Conservation (phyloP, 2,329 filamentous ascomycete genomes). For the Verticillium albo-atrum region DNA sequence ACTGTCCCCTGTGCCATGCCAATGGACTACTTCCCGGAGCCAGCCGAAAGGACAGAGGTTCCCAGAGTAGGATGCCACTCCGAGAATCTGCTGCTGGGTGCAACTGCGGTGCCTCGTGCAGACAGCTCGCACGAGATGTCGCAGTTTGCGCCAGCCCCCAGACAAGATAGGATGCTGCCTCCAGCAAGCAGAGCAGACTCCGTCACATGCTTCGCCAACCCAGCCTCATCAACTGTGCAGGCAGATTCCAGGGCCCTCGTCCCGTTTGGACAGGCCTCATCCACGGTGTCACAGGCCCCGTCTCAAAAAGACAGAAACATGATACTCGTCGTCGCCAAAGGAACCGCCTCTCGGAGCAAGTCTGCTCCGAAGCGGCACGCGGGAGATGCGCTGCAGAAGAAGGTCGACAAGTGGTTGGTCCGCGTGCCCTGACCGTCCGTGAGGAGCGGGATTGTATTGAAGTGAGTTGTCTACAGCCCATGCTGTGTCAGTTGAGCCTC, state of each 20-base stretch:
- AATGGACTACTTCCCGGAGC: background rate
- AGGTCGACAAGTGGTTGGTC: background rate
- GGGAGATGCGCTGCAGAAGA: background rate
- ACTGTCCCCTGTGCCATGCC: background rate
- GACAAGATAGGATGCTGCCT: too few species aligned
- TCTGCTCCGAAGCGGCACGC: background rate
- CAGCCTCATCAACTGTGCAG: background rate
- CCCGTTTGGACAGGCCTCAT: background rate
- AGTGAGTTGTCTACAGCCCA: background rate
- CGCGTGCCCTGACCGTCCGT: background rate
- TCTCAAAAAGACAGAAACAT: background rate
- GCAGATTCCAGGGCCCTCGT: background rate
- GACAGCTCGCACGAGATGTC: too few species aligned
- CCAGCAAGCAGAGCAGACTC: too few species aligned
- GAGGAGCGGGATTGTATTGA: background rate
- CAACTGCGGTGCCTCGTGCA: too few species aligned
- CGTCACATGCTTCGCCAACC: background rate
- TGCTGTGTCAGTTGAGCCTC: background rate
- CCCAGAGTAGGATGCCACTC: too few species aligned
- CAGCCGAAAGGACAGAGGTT: too few species aligned
- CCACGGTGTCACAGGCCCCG: background rate
- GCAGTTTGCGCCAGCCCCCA: too few species aligned
- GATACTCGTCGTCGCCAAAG: background rate
- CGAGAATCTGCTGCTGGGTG: too few species aligned
- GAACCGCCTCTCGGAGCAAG: background rate